phyloP scores from a whole-genome alignment of 2,329 filamentous ascomycete genomes.

The Botryotinia convoluta region DNA sequence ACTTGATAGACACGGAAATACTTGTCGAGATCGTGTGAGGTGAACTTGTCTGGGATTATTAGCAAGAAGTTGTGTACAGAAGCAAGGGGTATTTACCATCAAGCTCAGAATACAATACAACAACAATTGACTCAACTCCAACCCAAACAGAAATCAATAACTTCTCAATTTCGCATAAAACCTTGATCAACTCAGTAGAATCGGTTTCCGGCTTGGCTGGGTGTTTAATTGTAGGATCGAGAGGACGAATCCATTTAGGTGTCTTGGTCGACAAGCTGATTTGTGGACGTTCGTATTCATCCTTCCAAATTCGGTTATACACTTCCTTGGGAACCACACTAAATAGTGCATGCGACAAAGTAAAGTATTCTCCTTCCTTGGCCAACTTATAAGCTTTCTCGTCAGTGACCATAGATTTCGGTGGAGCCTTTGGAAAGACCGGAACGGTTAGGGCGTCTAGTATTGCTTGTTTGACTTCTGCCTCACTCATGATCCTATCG shows the following conservation, averaged over 20 bases:
- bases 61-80: background rate
- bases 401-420: background rate
- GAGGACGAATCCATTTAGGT: conserved; percentile 8
- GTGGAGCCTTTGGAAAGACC: background rate
- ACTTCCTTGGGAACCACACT: background rate
- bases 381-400: background rate
- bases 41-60: conserved; percentile 4
- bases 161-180: conserved; percentile 9
- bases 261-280: background rate
- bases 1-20: conserved; percentile 1
- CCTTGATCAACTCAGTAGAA: background rate
- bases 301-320: conserved; percentile 4
- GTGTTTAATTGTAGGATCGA: background rate
- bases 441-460: background rate
- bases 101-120: conserved; percentile 6
- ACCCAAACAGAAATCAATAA: conserved; percentile 10
- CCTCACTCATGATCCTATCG: background rate
- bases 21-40: background rate
- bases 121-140: conserved; percentile 14
- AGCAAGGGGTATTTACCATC: background rate
- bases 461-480: background rate
- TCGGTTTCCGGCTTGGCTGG: background rate
- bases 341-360: background rate
- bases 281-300: background rate
- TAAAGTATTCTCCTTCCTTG: background rate